A percentile compares a stretch with the other conserved stretches of the same genome.
These are phyloP conservation scores for Triadica sebifera DNA, from an alignment of 345 rosid genomes.

Conservation along the genomic window DNA sequence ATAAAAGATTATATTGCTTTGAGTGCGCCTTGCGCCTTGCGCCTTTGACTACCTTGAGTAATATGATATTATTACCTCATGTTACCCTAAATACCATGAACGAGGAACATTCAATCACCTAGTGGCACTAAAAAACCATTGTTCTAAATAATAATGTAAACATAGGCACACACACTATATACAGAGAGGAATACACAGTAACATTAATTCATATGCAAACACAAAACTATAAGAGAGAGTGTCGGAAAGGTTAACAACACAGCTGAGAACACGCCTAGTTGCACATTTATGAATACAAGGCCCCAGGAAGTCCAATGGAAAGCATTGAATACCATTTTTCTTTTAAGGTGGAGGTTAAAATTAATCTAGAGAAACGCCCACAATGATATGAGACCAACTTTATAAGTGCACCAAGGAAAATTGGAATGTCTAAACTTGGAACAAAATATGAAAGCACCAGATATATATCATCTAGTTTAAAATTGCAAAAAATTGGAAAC, in stretches of 20 bases:
- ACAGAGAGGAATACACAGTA: background rate
- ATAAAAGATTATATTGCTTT: too few species aligned
- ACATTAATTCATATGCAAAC: background rate
- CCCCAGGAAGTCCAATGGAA: too few species aligned
- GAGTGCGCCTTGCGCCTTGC: too few species aligned
- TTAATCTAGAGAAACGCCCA: too few species aligned
- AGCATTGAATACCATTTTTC: too few species aligned
- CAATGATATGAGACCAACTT: too few species aligned
- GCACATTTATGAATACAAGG: too few species aligned
- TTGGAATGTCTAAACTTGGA: background rate
- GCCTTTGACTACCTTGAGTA: too few species aligned
- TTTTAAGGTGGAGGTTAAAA: background rate
- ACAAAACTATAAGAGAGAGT: background rate
- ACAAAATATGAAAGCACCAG: conserved; percentile 9
- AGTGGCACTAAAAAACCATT: background rate
- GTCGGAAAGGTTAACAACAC: too few species aligned
- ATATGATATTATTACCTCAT: background rate
- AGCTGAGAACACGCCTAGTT: too few species aligned
- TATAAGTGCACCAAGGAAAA: too few species aligned
- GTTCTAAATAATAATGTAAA: background rate
- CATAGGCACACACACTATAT: too few species aligned
- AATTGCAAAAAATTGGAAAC: background rate
- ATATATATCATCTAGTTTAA: background rate
- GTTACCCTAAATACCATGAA: background rate
- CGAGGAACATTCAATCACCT: background rate